Evolutionary conservation across 2,329 filamentous ascomycete species (phyloP).

Genomic region (Scorias spongiosa): DNA sequence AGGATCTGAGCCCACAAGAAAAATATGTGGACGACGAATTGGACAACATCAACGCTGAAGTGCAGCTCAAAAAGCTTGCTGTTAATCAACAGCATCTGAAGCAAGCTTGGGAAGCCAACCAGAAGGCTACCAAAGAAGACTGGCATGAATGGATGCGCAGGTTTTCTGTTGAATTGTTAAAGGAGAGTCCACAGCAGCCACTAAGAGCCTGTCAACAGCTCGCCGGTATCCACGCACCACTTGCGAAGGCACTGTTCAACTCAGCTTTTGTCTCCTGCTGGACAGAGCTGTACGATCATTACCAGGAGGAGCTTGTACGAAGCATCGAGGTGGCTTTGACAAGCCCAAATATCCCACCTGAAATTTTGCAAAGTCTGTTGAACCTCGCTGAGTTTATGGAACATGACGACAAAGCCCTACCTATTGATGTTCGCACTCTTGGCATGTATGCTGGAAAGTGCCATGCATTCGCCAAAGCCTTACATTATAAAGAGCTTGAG

Average conservation of each 20-base stretch:
- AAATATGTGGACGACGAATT: constrained; percentile 55
- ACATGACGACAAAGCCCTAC: constrained; percentile 94
- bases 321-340: constrained; percentile 93
- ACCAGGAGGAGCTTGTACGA: constrained; percentile 88
- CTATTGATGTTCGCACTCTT: constrained; percentile 89
- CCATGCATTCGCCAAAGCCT: constrained; percentile 91
- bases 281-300: constrained; percentile 93
- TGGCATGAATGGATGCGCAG: constrained; percentile 98
- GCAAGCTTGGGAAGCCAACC: constrained; percentile 89
- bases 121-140: constrained; percentile 94
- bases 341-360: constrained; percentile 87
- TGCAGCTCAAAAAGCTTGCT: constrained; percentile 82
- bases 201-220: constrained; percentile 83
- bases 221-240: constrained; percentile 77
- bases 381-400: constrained; percentile 99
- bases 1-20: constrained; percentile 79
- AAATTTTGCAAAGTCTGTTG: constrained; percentile 82
- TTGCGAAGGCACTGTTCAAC: constrained; percentile 92
- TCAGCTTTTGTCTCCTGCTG: constrained; percentile 98
- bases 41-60: constrained; percentile 67
- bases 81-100: constrained; percentile 97
- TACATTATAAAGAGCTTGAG: constrained; percentile 98
- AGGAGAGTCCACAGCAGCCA: constrained; percentile 91
- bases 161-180: constrained; percentile 87
- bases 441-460: constrained; percentile 92